These are phyloP conservation scores for Lolium multiflorum DNA, from an alignment of 176 grass and related monocot genomes.

Conservation along the genomic window DNA sequence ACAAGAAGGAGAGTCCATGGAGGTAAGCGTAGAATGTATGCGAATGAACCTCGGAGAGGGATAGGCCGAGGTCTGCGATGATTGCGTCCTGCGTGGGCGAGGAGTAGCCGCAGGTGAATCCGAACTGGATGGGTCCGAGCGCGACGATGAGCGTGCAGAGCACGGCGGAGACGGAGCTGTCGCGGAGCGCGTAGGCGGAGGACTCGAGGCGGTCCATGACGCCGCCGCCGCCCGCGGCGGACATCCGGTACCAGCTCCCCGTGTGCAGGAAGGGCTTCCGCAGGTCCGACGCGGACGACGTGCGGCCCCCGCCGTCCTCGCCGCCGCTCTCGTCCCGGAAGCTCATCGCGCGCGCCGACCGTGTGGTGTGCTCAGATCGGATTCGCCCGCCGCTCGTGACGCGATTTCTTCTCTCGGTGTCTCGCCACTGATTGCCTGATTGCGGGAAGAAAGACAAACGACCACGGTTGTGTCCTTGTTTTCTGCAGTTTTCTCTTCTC, in stretches of 20 bases:
- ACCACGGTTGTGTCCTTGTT: background rate
- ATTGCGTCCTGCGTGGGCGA: conserved; percentile 81
- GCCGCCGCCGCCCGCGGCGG: conserved; percentile 61
- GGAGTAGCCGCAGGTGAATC: conserved; percentile 86
- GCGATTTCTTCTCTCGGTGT: background rate
- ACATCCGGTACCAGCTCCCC: conserved; percentile 96
- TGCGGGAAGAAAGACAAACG: background rate
- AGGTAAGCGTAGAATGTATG: background rate
- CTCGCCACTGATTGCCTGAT: background rate
- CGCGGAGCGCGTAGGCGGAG: conserved; percentile 60
- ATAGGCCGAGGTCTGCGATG: conserved; percentile 75
- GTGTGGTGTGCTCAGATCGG: conserved; percentile 3
- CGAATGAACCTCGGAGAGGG: conserved; percentile 70
- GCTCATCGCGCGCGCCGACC: conserved; percentile 57
- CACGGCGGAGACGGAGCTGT: conserved; percentile 69
- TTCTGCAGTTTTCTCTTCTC: conserved; percentile 4
- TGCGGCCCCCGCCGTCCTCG: conserved; percentile 58
- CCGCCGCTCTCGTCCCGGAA: conserved; percentile 85
- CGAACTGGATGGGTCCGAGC: conserved; percentile 89
- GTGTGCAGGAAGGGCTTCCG: conserved; percentile 93
- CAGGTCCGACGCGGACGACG: conserved; percentile 70
- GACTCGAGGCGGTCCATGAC: conserved; percentile 85
- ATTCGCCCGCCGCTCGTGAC: conserved; percentile 17
- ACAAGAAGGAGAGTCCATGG: too few species aligned
- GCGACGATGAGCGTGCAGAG: conserved; percentile 93